These are phyloP conservation scores for Phytopythium aichiense DNA, from an alignment of 352 stramenopile species.

Conservation along the genomic window DNA sequence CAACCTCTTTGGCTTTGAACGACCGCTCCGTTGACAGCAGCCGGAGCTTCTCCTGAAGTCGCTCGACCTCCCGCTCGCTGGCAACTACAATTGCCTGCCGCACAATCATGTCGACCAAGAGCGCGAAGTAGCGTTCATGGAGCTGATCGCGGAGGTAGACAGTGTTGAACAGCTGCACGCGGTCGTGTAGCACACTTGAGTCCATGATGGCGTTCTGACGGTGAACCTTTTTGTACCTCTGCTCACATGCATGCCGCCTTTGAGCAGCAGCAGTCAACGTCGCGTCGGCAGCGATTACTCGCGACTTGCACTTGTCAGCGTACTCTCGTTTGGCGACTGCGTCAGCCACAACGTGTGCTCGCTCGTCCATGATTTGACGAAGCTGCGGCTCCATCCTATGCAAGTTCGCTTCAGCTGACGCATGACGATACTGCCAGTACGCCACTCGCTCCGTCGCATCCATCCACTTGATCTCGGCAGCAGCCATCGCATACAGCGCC, in stretches of 20 bases:
- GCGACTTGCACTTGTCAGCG: slow-evolving; percentile 37
- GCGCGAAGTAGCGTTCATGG: slow-evolving; percentile 45
- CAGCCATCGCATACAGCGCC: slow-evolving; percentile 31
- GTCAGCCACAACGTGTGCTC: slow-evolving; percentile 51
- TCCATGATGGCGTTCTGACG: slow-evolving; percentile 58
- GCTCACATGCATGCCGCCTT: slow-evolving; percentile 27
- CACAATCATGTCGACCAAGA: slow-evolving; percentile 58
- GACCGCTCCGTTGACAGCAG: slow-evolving; percentile 34
- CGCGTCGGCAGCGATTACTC: slow-evolving; percentile 25
- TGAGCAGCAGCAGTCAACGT: slow-evolving; percentile 30
- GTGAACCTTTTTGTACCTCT: slow-evolving; percentile 42
- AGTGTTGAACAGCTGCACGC: slow-evolving; percentile 61
- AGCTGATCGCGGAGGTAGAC: slow-evolving; percentile 54
- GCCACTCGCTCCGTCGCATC: slow-evolving; percentile 30
- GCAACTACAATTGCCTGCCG: slow-evolving; percentile 37
- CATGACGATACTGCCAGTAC: slow-evolving; percentile 28
- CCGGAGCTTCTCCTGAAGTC: slow-evolving; percentile 27
- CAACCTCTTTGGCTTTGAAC: slow-evolving; percentile 50
- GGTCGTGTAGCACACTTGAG: slow-evolving; percentile 59
- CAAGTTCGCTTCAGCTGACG: slow-evolving; percentile 27
- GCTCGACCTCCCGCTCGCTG: slow-evolving; percentile 37
- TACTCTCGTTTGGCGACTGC: slow-evolving; percentile 40
- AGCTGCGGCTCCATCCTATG: slow-evolving; percentile 35
- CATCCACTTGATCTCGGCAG: slow-evolving; percentile 47
- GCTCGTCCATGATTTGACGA: slow-evolving; percentile 36